phyloP scores from a whole-genome alignment of 352 stramenopile genomes.

The Pythium oligandrum region DNA sequence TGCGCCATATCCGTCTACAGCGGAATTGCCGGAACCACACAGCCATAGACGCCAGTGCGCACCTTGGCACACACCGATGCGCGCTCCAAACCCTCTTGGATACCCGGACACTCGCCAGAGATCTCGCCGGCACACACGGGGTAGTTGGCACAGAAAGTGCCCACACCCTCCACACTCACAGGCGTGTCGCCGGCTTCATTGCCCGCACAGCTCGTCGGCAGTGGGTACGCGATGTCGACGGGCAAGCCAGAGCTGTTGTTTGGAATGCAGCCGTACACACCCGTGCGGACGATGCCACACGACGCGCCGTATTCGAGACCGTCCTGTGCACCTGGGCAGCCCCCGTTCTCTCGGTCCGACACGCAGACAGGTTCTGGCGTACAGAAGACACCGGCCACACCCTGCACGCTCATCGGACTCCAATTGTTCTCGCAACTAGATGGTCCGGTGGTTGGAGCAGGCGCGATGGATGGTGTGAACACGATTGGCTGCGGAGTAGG shows the following conservation, averaged over 20 bases:
- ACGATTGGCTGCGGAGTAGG: too few species aligned
- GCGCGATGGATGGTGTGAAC: too few species aligned
- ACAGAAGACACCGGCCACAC: constrained; percentile 2
- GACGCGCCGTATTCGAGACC: background rate
- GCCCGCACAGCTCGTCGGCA: background rate
- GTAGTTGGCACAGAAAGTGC: constrained; percentile 3
- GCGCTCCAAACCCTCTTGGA: background rate
- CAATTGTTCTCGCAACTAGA: background rate
- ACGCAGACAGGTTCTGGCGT: background rate
- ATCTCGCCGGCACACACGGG: background rate
- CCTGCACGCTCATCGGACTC: constrained; percentile 1
- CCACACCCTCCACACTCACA: constrained; percentile 3
- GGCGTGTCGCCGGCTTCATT: background rate
- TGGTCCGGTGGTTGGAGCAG: too few species aligned
- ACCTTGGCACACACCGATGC: constrained; percentile 1
- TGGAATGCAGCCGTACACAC: constrained; percentile 2
- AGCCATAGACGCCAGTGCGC: constrained; percentile 2
- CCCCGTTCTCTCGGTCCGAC: background rate
- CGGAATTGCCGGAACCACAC: background rate
- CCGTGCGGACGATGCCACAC: background rate
- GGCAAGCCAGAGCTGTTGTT: background rate
- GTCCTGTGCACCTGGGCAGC: background rate
- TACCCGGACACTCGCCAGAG: background rate
- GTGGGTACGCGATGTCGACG: background rate
- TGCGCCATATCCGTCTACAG: too few species aligned